Percentiles rank a stretch among this genome's conserved stretches.
These are phyloP conservation scores for Rhizopus arrhizus DNA, from an alignment of 371 early-diverging fungal species.

Conservation along the genomic window DNA sequence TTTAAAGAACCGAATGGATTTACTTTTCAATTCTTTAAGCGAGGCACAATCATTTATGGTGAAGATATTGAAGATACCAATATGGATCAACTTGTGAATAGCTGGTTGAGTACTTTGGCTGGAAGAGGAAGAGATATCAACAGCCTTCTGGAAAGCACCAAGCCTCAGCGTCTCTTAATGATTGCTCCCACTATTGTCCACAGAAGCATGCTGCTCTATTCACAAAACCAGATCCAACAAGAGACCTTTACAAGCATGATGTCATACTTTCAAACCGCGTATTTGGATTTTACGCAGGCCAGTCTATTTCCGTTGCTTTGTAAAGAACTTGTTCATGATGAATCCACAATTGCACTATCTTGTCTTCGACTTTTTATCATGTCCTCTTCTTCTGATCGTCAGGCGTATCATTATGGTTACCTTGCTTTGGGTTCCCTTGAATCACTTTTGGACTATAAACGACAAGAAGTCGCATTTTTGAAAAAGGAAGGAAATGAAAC, in stretches of 20 bases:
- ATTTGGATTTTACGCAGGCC: constrained; percentile 36
- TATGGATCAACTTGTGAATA: constrained; percentile 30
- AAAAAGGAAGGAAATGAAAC: constrained; percentile 6
- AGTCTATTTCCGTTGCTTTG: constrained; percentile 29
- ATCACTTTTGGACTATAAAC: constrained; percentile 18
- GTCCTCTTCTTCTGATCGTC: constrained; percentile 7
- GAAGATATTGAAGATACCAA: constrained; percentile 23
- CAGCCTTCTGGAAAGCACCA: constrained; percentile 34
- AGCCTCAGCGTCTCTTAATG: constrained; percentile 32
- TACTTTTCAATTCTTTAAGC: constrained; percentile 38
- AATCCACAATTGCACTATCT: constrained; percentile 21
- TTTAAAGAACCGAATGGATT: constrained; percentile 36
- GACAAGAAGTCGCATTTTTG: constrained; percentile 14
- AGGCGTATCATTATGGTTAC: constrained; percentile 8
- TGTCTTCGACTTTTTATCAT: constrained; percentile 26
- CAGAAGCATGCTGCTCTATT: constrained; percentile 29
- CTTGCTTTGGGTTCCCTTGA: constrained; percentile 19
- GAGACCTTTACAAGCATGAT: constrained; percentile 31
- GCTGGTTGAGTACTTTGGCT: constrained; percentile 42
- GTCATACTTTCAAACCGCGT: constrained; percentile 38
- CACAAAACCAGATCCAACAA: constrained; percentile 24
- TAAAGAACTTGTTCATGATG: constrained; percentile 33
- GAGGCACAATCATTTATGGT: constrained; percentile 34
- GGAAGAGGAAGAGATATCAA: constrained; percentile 40
- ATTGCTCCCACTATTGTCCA: constrained; percentile 42